Base-by-base conservation (phyloP, 306 rosid species). In the Elaeagnus macrophylla region DNA sequence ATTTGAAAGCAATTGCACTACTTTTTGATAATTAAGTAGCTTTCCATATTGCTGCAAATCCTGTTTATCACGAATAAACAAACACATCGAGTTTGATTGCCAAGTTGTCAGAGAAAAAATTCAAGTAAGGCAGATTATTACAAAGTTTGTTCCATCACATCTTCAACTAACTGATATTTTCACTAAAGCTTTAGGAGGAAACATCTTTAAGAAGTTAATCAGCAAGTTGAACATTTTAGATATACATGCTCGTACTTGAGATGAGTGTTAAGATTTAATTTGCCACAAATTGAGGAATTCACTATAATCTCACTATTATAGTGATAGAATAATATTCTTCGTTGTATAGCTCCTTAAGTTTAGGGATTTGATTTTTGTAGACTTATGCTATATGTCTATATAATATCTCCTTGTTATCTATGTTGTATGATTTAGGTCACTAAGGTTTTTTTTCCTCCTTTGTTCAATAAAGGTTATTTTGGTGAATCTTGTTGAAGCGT, bases 1-100 rank as follows among this genome's bases (percentile, higher is more conserved):
- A 9, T 5, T 5, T 37, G 2, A 39, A 9, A 39, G 7, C 41
- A 39, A 9, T 9, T 5, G 9, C 6, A 9, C 12, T 41, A 9
- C 17, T 10, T 16, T 39, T 47, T 56, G 60, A 56, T 42, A 56
- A 56, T 19, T 16, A 56, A 18, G 60, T 12, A 39, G 49, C 49
- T 4, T 40, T 56, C 0, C 49, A 56, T 9, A 56, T 56, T 16
- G 8, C 59, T 6, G 8, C 17, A 0, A 54, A 54, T 38, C 59
- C 0, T 0, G 44, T 54, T 2, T 54, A 36, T 7, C 60, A 56
- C n/a, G 49, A 56, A 16, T 12, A 15, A 40, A 47, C 12, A 12
- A 13, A 7, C 60, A 56, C 12, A 56, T 56, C 3, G 49, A 56
- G 13, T 19, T 12, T 3, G 49, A 54, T 32, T 54, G 45, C 6